Conservation (phyloP, 257 asterid species). For the Solanum raphanifolium region DNA sequence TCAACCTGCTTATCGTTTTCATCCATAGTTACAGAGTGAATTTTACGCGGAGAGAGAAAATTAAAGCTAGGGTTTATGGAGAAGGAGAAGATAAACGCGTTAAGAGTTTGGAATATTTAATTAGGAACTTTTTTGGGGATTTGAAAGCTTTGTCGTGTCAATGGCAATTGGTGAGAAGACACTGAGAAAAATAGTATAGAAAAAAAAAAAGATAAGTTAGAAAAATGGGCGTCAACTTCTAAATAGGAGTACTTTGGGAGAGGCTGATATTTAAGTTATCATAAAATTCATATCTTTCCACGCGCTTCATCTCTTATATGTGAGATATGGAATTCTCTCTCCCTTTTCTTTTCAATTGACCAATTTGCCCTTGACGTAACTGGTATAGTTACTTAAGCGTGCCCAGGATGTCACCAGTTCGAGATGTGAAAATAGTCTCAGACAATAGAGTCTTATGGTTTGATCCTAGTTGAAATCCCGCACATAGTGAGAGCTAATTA, state of each 20-base stretch:
- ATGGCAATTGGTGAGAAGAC: slow-evolving; percentile 6
- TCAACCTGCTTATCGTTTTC: slow-evolving; percentile 18
- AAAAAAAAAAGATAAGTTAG: not conserved
- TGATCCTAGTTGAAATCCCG: not conserved
- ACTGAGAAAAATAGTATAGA: not conserved
- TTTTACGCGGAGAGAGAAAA: slow-evolving; percentile 27
- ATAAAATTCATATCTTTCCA: not conserved
- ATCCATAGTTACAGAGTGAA: slow-evolving; percentile 8
- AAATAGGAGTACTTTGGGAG: slow-evolving; percentile 8
- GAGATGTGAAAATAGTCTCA: not conserved
- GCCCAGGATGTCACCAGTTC: rapidly evolving
- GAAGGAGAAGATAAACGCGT: slow-evolving; percentile 16
- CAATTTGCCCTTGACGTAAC: not conserved
- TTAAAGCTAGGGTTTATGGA: slow-evolving; percentile 26
- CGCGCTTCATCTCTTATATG: slow-evolving; percentile 10
- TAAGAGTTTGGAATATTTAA: not conserved
- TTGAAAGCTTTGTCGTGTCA: slow-evolving; percentile 9
- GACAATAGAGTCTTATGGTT: not conserved
- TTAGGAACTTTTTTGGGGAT: not conserved
- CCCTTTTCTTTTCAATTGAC: not conserved
- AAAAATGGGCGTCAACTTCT: slow-evolving; percentile 28
- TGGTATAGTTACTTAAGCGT: not conserved
- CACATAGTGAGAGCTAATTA: not conserved
- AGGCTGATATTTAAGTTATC: slow-evolving; percentile 12
- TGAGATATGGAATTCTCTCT: not conserved